phyloP scores from a whole-genome alignment of 164 flowering plant species.

The Tetracentron sinense region DNA sequence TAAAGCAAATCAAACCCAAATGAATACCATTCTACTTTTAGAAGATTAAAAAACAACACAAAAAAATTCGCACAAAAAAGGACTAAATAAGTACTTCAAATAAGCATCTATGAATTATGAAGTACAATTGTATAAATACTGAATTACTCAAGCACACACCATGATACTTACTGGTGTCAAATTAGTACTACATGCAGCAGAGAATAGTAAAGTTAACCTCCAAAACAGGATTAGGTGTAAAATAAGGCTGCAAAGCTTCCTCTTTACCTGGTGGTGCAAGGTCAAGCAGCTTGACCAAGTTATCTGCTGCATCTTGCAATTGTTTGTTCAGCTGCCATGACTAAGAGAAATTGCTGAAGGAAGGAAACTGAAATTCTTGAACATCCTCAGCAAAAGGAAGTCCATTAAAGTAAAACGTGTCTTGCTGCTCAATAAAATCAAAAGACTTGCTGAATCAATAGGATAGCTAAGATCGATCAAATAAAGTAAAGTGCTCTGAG shows the following conservation, averaged over 20 bases:
- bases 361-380: constrained; percentile 92
- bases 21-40: too few relatives aligned
- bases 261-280: constrained; percentile 69
- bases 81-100: too few relatives aligned
- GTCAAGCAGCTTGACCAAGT: constrained; percentile 77
- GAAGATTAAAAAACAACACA: too few relatives aligned
- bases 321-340: constrained; percentile 66
- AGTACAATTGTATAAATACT: too few relatives aligned
- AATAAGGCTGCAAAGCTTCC: constrained; percentile 70
- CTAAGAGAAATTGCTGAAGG: constrained; percentile 64
- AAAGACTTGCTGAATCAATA: constrained; percentile 6
- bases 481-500: neutral
- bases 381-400: constrained; percentile 98
- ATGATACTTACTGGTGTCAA: neutral
- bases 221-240: constrained; percentile 88
- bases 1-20: too few relatives aligned
- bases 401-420: constrained; percentile 88
- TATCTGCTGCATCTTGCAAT: constrained; percentile 85
- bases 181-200: neutral
- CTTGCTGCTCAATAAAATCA: constrained; percentile 54
- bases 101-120: too few relatives aligned
- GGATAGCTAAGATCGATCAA: neutral
- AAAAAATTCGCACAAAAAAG: too few relatives aligned
- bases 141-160: neutral
- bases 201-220: constrained; percentile 49